Conservation (phyloP, 2,329 filamentous ascomycete genomes). For the Trichoderma lentiforme region DNA sequence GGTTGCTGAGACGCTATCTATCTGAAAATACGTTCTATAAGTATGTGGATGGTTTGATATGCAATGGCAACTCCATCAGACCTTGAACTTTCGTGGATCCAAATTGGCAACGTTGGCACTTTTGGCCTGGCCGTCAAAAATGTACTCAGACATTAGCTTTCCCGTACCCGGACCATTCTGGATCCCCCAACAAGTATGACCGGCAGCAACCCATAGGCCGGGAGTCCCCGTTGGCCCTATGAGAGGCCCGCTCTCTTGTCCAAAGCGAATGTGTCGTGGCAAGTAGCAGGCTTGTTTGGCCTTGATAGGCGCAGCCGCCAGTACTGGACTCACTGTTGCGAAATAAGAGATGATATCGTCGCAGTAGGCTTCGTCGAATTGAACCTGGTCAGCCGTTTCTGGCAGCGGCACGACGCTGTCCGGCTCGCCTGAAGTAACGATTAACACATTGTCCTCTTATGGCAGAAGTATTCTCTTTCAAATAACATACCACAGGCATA, state of each 20-base stretch:
- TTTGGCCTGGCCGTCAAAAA: conserved; percentile 67
- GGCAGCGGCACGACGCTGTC: conserved; percentile 75
- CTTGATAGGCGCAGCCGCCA: conserved; percentile 67
- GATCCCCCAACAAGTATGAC: conserved; percentile 97
- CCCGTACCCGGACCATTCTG: conserved; percentile 91
- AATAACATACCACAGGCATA: conserved; percentile 76
- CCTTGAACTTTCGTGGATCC: conserved; percentile 63
- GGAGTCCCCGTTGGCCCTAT: conserved; percentile 71
- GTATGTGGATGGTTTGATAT: neutral
- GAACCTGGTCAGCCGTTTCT: conserved; percentile 68
- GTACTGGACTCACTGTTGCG: conserved; percentile 58
- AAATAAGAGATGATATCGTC: conserved; percentile 84
- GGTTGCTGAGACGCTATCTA: neutral
- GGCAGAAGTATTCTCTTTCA: neutral
- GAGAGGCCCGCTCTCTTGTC: conserved; percentile 65
- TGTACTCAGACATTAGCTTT: conserved; percentile 73
- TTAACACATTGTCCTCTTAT: neutral
- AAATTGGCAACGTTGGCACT: conserved; percentile 65
- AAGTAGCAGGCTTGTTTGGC: conserved; percentile 90
- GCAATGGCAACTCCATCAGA: conserved; percentile 32
- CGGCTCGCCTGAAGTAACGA: conserved; percentile 58
- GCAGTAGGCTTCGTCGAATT: conserved; percentile 71
- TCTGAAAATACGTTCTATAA: neutral
- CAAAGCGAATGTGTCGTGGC: conserved; percentile 65
- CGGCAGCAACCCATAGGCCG: conserved; percentile 77